Percentiles rank a stretch among this genome's conserved stretches.
Evolutionary conservation across 352 stramenopile species (phyloP).

Genomic region (Halophytophthora polymorphica): DNA sequence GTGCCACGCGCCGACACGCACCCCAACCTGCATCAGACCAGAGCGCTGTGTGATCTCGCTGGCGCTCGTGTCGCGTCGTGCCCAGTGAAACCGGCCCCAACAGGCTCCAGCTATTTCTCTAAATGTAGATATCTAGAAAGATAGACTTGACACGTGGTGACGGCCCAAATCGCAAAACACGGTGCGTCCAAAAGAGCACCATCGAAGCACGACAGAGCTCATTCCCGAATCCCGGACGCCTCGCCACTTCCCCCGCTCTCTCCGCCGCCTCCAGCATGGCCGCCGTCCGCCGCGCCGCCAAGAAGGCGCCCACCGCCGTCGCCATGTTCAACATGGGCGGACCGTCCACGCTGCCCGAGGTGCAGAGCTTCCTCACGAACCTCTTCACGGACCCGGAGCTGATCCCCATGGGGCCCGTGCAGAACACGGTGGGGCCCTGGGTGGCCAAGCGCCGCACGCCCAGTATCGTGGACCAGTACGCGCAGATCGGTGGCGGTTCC

Average conservation of each 20-base stretch:
- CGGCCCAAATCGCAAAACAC: too few relatives aligned
- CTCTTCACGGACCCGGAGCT: slow-evolving; percentile 99
- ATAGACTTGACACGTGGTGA: neutral
- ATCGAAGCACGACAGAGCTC: slow-evolving; percentile 9
- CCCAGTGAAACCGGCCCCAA: too few relatives aligned
- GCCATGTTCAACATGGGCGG: slow-evolving; percentile 98
- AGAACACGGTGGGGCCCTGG: slow-evolving; percentile 81
- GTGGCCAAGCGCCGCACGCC: slow-evolving; percentile 89
- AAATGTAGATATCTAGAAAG: too few relatives aligned
- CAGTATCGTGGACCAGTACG: slow-evolving; percentile 95
- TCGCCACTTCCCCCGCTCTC: slow-evolving; percentile 2
- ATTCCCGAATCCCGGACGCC: slow-evolving; percentile 7
- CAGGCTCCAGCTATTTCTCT: too few relatives aligned
- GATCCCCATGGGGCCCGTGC: slow-evolving; percentile 93
- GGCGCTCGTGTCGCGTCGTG: too few relatives aligned
- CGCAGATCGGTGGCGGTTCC: slow-evolving; percentile 95
- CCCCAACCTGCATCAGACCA: neutral
- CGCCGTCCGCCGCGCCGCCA: slow-evolving; percentile 22
- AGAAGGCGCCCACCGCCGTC: slow-evolving; percentile 62
- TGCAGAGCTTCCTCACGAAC: slow-evolving; percentile 98
- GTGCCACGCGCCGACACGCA: neutral
- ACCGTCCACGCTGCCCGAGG: slow-evolving; percentile 92
- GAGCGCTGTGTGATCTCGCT: neutral
- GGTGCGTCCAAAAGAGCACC: slow-evolving; percentile 13
- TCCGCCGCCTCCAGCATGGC: slow-evolving; percentile 11